phyloP scores from a whole-genome alignment of 805 yeast species.

The Candida berthetii region DNA sequence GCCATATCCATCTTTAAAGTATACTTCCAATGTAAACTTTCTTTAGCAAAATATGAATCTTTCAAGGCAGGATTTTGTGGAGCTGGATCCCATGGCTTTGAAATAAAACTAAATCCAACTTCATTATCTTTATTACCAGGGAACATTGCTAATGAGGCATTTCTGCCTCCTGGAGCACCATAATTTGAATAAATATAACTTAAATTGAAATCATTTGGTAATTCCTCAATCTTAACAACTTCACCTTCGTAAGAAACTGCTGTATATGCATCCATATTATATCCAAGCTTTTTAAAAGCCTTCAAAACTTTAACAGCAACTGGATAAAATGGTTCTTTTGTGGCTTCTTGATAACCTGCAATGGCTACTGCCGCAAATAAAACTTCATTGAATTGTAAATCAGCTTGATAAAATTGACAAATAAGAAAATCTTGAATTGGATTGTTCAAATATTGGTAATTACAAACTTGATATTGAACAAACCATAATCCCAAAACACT shows the following conservation, averaged over 20 bases:
- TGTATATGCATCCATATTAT: neutral
- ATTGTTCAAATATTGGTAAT: neutral
- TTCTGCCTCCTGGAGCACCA: neutral
- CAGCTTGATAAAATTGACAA: neutral
- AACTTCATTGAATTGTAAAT: neutral
- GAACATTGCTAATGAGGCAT: constrained; percentile 1
- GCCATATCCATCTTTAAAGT: neutral
- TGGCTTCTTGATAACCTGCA: neutral
- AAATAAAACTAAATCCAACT: constrained; percentile 2
- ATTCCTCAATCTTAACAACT: neutral
- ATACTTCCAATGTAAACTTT: neutral
- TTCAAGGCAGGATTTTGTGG: neutral
- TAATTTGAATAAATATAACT: neutral
- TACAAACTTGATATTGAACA: neutral
- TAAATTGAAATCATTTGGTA: neutral
- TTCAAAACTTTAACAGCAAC: neutral
- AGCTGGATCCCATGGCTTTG: constrained; percentile 1
- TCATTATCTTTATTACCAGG: constrained; percentile 2
- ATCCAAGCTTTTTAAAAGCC: neutral
- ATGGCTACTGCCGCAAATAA: neutral
- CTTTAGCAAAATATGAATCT: neutral
- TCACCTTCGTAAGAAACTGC: constrained; percentile 1
- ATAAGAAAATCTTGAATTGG: neutral
- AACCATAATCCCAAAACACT: neutral
- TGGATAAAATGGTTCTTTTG: neutral